Percentiles rank a stretch among this genome's conserved stretches.
Conservation (phyloP, 2,329 filamentous ascomycete genomes). For the Zasmidium angulare region DNA sequence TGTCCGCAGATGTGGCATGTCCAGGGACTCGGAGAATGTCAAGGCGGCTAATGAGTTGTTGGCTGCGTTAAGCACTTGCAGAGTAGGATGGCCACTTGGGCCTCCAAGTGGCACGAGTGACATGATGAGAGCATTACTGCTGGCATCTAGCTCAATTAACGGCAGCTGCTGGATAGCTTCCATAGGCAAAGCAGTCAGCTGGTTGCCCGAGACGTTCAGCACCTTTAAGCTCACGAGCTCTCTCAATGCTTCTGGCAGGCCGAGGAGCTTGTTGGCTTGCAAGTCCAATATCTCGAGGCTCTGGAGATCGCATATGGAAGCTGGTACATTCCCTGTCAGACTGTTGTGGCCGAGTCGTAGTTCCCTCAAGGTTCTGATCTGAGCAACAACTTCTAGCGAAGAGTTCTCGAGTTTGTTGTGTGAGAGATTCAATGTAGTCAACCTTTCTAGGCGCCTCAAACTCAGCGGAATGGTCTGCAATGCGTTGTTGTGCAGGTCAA, state of each 20-base stretch:
- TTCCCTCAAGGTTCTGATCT: conserved; percentile 72
- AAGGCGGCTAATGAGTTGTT: conserved; percentile 67
- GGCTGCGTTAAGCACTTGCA: conserved; percentile 77
- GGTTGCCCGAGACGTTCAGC: conserved; percentile 79
- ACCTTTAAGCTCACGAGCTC: conserved; percentile 68
- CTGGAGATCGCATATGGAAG: conserved; percentile 61
- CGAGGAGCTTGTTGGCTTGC: conserved; percentile 73
- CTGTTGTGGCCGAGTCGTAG: conserved; percentile 79
- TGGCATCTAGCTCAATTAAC: conserved; percentile 69
- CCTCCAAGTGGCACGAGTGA: conserved; percentile 62
- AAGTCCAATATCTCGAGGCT: conserved; percentile 80
- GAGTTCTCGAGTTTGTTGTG: conserved; percentile 77
- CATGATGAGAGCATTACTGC: conserved; percentile 76
- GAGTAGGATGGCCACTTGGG: conserved; percentile 53
- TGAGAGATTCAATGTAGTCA: conserved; percentile 76
- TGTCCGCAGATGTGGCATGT: conserved; percentile 69
- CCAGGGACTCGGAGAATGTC: conserved; percentile 51
- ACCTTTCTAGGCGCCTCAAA: conserved; percentile 66
- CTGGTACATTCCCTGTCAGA: conserved; percentile 66
- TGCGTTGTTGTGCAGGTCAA: conserved; percentile 85
- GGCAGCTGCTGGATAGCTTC: conserved; percentile 66
- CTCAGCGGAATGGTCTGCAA: conserved; percentile 73
- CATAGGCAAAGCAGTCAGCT: conserved; percentile 69
- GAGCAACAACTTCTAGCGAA: conserved; percentile 69
- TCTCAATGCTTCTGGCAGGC: conserved; percentile 66